Percentiles rank a stretch among this genome's conserved stretches.
phyloP scores from a whole-genome alignment of 768 basidiomycete genomes.

The Pulveroboletus frians region DNA sequence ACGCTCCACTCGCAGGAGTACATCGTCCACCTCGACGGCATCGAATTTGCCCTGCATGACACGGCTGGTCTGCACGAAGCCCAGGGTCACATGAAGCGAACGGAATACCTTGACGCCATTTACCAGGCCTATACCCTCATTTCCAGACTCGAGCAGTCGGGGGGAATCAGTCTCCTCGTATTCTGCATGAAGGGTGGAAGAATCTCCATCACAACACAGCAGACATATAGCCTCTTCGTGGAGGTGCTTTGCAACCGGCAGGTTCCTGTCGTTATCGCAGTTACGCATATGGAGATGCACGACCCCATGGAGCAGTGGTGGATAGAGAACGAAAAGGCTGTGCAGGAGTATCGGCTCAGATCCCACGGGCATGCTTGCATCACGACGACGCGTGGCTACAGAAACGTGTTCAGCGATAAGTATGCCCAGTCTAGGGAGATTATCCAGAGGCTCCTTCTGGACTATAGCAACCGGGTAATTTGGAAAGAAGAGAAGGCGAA shows the following conservation, averaged over 20 bases:
- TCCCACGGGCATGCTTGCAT: slow-evolving; percentile 38
- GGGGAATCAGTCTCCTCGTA: slow-evolving; percentile 27
- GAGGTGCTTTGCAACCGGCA: slow-evolving; percentile 35
- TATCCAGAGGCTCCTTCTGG: slow-evolving; percentile 18
- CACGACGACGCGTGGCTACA: slow-evolving; percentile 30
- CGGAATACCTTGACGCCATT: slow-evolving; percentile 25
- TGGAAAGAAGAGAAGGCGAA: slow-evolving; percentile 25
- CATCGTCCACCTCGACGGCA: slow-evolving; percentile 11
- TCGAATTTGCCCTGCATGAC: slow-evolving; percentile 21
- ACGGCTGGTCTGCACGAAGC: slow-evolving; percentile 29
- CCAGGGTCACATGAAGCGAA: slow-evolving; percentile 17
- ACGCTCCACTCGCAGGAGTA: slow-evolving; percentile 31
- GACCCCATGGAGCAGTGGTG: slow-evolving; percentile 38
- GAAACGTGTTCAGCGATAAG: slow-evolving; percentile 21
- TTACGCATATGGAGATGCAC: slow-evolving; percentile 33
- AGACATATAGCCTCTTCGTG: slow-evolving; percentile 33
- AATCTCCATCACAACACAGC: slow-evolving; percentile 20
- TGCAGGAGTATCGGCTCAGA: slow-evolving; percentile 31
- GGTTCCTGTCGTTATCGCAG: slow-evolving; percentile 30
- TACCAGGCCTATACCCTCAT: slow-evolving; percentile 32
- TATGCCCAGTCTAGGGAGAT: slow-evolving; percentile 31
- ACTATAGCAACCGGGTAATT: slow-evolving; percentile 8
- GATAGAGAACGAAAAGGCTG: slow-evolving; percentile 30
- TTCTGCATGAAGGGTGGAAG: slow-evolving; percentile 30
- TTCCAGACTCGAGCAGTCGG: slow-evolving; percentile 21